A percentile compares a stretch with the other conserved stretches of the same genome.
These are phyloP conservation scores for Acacia crassicarpa DNA, from an alignment of 306 rosid species.

Conservation along the genomic window DNA sequence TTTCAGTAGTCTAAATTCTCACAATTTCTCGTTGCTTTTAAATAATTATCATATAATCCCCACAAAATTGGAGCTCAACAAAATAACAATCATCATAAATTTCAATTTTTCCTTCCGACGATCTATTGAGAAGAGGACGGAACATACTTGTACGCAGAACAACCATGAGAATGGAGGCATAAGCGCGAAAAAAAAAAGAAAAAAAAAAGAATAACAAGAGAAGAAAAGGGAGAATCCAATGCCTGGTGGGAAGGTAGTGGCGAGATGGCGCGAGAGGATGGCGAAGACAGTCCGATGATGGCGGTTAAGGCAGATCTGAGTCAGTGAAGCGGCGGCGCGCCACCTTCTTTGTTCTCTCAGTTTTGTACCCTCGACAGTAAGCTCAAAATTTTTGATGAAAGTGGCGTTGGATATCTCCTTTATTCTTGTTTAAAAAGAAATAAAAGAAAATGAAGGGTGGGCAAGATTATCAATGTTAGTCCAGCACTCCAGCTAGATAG, in stretches of 20 bases:
- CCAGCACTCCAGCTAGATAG: no score
- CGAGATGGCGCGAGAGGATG: not conserved
- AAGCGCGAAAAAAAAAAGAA: not conserved
- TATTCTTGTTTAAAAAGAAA: no score
- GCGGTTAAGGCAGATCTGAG: constrained; percentile 24
- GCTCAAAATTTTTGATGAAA: no score
- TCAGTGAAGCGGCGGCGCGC: not conserved
- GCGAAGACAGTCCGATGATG: not conserved
- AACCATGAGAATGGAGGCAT: not conserved
- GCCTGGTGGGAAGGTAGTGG: not conserved
- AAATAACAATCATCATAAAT: not conserved
- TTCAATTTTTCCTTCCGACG: not conserved
- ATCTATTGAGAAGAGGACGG: not conserved
- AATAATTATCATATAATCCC: not conserved
- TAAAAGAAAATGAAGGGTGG: no score
- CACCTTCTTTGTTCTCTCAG: not conserved
- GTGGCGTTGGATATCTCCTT: no score
- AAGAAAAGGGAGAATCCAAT: not conserved
- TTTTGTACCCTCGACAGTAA: no score
- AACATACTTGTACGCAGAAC: not conserved
- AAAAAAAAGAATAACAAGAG: not conserved
- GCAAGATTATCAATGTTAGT: no score
- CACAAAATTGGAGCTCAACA: not conserved
- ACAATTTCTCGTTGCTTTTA: not conserved
- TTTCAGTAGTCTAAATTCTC: not conserved